Percentiles rank a stretch among this genome's conserved stretches.
Evolutionary conservation across 345 rosid species (phyloP).

Genomic region (Eucalyptus lansdowneana): DNA sequence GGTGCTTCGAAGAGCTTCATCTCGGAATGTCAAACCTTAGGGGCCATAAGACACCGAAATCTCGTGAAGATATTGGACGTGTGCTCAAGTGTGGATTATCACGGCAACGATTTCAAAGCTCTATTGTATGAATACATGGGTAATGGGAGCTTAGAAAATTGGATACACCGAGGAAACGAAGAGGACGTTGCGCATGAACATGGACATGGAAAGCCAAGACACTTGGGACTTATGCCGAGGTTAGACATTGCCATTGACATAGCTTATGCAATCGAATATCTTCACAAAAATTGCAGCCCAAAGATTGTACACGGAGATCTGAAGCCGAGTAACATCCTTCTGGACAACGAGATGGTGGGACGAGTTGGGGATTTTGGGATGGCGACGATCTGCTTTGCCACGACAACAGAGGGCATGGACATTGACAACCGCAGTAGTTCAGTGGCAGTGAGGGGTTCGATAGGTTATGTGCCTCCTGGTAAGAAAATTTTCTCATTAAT

Average conservation of each 20-base stretch:
- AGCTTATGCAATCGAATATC: rapidly evolving
- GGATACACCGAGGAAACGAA: background rate
- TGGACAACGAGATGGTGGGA: background rate
- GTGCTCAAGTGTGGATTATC: background rate
- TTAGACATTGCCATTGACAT: background rate
- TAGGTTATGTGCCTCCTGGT: background rate
- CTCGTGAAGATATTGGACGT: background rate
- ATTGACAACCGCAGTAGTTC: rapidly evolving
- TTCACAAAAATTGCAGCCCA: background rate
- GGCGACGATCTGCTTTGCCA: rapidly evolving
- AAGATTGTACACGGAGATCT: background rate
- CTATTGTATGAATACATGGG: background rate
- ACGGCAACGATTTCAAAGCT: background rate
- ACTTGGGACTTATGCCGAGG: background rate
- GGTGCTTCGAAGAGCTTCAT: background rate
- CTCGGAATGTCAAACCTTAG: background rate
- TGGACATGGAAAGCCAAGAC: background rate
- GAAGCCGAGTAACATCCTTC: background rate
- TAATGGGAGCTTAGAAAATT: background rate
- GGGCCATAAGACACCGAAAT: background rate
- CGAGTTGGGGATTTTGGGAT: background rate
- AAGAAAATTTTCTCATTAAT: background rate
- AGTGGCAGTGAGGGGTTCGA: rapidly evolving
- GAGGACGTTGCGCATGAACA: rapidly evolving
- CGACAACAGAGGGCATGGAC: background rate